A percentile compares a stretch with the other conserved stretches of the same genome.
Evolutionary conservation across 78 protist genomes (phyloP).

Genomic region (Guillardia theta): DNA sequence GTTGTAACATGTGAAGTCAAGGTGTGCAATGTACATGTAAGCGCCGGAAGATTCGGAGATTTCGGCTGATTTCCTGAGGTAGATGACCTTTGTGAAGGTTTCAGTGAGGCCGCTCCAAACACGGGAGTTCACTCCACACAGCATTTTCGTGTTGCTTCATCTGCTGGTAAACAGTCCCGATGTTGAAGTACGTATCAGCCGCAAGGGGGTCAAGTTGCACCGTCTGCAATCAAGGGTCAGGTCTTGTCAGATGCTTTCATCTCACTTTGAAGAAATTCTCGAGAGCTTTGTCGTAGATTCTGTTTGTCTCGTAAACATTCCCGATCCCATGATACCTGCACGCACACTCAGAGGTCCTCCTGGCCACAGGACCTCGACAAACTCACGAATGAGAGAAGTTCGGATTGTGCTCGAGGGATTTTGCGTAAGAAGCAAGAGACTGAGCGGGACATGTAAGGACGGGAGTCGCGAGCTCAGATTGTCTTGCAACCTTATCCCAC

Average conservation of each 20-base stretch:
- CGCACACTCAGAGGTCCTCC: no score
- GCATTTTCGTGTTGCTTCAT: background rate
- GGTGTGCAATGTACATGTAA: no score
- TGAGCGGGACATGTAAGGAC: background rate
- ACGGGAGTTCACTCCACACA: background rate
- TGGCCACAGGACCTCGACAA: no score
- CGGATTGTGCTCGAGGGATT: background rate
- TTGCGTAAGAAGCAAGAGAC: background rate
- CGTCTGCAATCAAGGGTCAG: background rate
- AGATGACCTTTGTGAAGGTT: no score
- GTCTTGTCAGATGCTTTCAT: background rate
- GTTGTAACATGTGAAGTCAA: no score
- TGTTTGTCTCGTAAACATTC: background rate
- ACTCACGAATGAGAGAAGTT: background rate
- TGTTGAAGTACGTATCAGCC: background rate
- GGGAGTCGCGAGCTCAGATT: background rate
- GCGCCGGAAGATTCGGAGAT: no score
- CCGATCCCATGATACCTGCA: slow-evolving; percentile 33
- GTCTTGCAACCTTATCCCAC: background rate
- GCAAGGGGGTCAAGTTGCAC: background rate
- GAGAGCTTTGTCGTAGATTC: background rate
- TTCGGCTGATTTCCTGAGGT: no score
- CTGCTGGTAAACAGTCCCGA: slow-evolving; percentile 11
- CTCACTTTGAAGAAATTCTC: background rate
- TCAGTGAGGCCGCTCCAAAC: background rate